phyloP scores from a whole-genome alignment of 495 filamentous ascomycete species.

The Neurospora cerealis region DNA sequence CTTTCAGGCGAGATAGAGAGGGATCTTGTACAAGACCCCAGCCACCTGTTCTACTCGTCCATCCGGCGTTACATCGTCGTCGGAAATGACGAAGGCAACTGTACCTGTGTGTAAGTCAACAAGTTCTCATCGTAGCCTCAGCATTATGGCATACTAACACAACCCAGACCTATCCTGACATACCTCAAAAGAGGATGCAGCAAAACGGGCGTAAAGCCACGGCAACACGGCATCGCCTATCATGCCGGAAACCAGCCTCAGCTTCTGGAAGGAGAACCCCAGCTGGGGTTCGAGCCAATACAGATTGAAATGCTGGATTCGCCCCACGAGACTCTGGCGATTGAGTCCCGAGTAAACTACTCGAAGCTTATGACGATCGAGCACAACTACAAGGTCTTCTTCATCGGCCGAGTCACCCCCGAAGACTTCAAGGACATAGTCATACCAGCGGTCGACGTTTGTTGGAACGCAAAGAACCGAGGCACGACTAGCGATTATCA shows the following conservation, averaged over 20 bases:
- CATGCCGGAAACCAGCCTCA: constrained; percentile 17
- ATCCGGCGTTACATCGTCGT: constrained; percentile 39
- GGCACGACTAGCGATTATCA: neutral
- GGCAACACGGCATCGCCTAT: constrained; percentile 37
- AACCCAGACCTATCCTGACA: constrained; percentile 34
- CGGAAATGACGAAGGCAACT: constrained; percentile 36
- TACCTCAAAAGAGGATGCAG: constrained; percentile 34
- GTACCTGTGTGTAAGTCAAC: constrained; percentile 37
- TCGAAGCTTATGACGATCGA: constrained; percentile 38
- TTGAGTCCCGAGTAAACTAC: constrained; percentile 38
- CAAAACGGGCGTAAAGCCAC: constrained; percentile 35
- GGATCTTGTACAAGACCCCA: neutral
- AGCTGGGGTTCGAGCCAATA: constrained; percentile 31
- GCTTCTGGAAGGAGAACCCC: constrained; percentile 26
- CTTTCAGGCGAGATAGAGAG: neutral
- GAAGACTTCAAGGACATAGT: constrained; percentile 27
- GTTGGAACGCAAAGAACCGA: constrained; percentile 33
- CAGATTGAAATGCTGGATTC: constrained; percentile 22
- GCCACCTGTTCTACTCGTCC: constrained; percentile 26
- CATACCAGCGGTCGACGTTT: constrained; percentile 30
- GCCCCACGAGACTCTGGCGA: constrained; percentile 28
- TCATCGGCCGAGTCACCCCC: constrained; percentile 28
- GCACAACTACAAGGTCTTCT: constrained; percentile 38
- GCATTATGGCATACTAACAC: constrained; percentile 3
- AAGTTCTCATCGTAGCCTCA: neutral